Evolutionary conservation across 2,329 filamentous ascomycete species (phyloP), one percentile per base, ranked within the genome.

Genomic region (Cercospora sp.): DNA sequence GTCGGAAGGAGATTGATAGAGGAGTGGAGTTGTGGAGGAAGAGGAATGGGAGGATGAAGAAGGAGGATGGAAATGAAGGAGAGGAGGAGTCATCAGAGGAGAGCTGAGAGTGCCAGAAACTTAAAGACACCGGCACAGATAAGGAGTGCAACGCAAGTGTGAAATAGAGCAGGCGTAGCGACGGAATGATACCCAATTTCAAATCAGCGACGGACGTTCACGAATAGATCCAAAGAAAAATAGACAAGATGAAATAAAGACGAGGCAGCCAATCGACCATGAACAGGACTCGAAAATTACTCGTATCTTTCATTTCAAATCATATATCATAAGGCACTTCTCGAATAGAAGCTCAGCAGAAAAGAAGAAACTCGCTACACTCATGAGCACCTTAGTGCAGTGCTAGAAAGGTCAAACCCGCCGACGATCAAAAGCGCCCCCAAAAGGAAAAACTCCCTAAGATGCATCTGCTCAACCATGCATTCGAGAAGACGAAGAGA

Each of bases 11-110:
- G 82, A 82, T 97, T 21, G 93, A 96, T 80, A 85, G 84, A 67
- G 94, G 94, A 0, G 88, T 98, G 5, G 85, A 84, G 77, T 88
- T 90, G 75, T 98, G 95, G 94, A 87, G 94, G 76, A 88, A 86
- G 80, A 86, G 90, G 75, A 89, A 88, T 77, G 88, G 86, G 24
- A 85, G 77, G 73, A 67, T 37, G 49, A 70, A 71, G 68, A 73
- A 73, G 69, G 73, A 75, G 62, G 66, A 59, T 65, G 63, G 65
- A 18, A 37, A n/a, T 18, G 45, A 32, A 21, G 57, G 3, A 12
- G 16, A 51, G 9, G 55, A 53, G 16, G 3, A 5, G 45, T 30
- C 9, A 32, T 59, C 21, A 13, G 37, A 26, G 34, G 51, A 59
- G 55, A 59, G 32, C 24, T 28, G 24, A 59, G 6, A 32, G 7